Evolutionary conservation across 1,284 basidiomycete species (phyloP), one percentile per base, ranked within the genome.

Genomic region (Gymnopus androsaceus): DNA sequence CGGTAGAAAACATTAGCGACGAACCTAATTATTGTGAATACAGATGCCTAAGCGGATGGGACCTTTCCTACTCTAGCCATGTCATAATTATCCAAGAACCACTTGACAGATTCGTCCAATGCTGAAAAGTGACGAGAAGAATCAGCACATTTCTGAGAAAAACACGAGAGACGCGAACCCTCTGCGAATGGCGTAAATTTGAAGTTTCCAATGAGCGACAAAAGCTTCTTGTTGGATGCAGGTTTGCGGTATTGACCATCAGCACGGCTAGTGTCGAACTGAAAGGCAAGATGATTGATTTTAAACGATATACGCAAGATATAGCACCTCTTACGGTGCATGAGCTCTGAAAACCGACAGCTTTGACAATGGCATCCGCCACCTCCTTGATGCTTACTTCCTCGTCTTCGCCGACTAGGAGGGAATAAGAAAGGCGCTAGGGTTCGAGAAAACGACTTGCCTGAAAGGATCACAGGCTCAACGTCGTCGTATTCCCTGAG

Each of bases 171-270:
- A 37, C n/a, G 47, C n/a, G n/a, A n/a, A 90, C 89, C 90, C 70
- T 81, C 62, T 14, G 90, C 80, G 66, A 95, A 95, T 5, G 92
- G 92, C 37, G 93, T 95, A 72, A 95, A 95, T 69, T 87, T 66
- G 72, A 94, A 95, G 7, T 79, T 83, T 33, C 84, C 83, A 36
- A 93, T 84, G 38, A 89, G 73, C 21, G 72, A 73, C 31, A 90
- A 67, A 4, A 95, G 75, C 71, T 94, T 95, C 66, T 82, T 85
- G 72, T 96, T 96, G 41, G 90, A 92, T n/a, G 94, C 94, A 0
- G 93, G 92, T 74, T 95, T 95, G 63, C 94, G 87, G 81, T 87
- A 94, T 71, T 96, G 94, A 1, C 94, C 94, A 64, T 96, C 92
- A 2, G 90, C 80, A 41, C 77, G 77, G 19, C 77, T 78, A 52